phyloP scores from a whole-genome alignment of 2,329 filamentous ascomycete species.

The Penicillium olsonii region DNA sequence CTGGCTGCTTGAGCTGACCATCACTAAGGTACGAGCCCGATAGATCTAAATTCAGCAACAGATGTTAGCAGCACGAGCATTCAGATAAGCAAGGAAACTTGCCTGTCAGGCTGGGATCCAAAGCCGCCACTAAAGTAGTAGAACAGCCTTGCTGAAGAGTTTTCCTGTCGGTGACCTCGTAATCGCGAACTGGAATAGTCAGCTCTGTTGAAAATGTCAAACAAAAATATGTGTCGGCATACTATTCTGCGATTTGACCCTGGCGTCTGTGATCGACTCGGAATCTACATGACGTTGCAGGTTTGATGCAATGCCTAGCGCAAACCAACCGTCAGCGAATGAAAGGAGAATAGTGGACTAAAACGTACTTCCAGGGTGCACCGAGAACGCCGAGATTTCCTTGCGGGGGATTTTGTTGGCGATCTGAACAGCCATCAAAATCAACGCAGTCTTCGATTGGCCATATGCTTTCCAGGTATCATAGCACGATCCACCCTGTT shows the following conservation, averaged over 20 bases:
- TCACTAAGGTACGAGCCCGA: neutral
- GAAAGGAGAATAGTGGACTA: neutral
- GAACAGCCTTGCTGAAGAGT: neutral
- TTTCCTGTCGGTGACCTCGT: neutral
- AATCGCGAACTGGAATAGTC: neutral
- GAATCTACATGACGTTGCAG: neutral
- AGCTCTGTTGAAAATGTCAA: neutral
- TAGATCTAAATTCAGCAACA: neutral
- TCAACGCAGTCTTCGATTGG: neutral
- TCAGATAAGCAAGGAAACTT: no score
- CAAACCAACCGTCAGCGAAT: neutral
- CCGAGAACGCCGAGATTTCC: neutral
- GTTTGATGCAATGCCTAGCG: neutral
- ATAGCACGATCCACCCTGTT: neutral
- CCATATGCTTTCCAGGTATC: conserved; percentile 2
- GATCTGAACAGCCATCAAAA: neutral
- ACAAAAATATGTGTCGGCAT: neutral
- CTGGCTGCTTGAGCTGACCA: neutral
- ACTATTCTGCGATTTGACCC: neutral
- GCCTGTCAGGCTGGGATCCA: neutral
- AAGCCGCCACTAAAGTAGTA: neutral
- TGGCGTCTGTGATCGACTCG: neutral
- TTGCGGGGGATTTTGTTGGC: neutral
- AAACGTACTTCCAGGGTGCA: neutral
- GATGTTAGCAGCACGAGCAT: neutral